phyloP scores from a whole-genome alignment of 2,329 filamentous ascomycete genomes.

The Penicillium janthinellum region DNA sequence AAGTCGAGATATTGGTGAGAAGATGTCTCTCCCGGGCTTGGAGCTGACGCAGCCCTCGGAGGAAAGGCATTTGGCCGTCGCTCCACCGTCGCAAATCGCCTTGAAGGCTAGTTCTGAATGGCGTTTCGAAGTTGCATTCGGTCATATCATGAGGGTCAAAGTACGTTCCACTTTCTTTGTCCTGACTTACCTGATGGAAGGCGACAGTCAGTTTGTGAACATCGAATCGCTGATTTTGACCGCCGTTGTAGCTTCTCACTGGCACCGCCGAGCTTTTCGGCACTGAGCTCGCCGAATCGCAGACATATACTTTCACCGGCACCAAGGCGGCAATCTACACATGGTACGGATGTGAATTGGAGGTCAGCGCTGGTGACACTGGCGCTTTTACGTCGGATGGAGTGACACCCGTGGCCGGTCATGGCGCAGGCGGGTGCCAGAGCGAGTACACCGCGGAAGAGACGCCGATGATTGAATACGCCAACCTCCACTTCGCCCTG shows the following conservation, averaged over 20 bases:
- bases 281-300: constrained; percentile 82
- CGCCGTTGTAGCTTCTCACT: constrained; percentile 60
- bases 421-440: constrained; percentile 62
- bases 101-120: constrained; percentile 72
- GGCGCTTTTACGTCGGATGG: constrained; percentile 39
- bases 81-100: constrained; percentile 49
- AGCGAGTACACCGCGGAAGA: constrained; percentile 73
- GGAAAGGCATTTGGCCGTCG: constrained; percentile 40
- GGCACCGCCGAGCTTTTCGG: constrained; percentile 94
- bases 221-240: constrained; percentile 9
- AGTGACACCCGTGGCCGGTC: constrained; percentile 32
- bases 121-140: constrained; percentile 71
- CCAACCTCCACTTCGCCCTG: constrained; percentile 87
- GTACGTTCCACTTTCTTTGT: constrained; percentile 35
- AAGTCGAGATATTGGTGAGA: constrained; percentile 22
- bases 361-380: constrained; percentile 66
- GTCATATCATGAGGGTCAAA: constrained; percentile 55
- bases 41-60: constrained; percentile 67
- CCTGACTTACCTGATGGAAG: neutral
- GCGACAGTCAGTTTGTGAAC: neutral
- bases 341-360: constrained; percentile 85
- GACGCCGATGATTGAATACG: constrained; percentile 76
- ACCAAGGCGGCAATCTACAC: constrained; percentile 87
- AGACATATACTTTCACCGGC: constrained; percentile 77
- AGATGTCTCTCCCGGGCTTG: constrained; percentile 74